Percentiles rank a stretch among this genome's conserved stretches.
Conservation (phyloP, 495 filamentous ascomycete genomes). For the Pseudomonodictys pantanalensis region DNA sequence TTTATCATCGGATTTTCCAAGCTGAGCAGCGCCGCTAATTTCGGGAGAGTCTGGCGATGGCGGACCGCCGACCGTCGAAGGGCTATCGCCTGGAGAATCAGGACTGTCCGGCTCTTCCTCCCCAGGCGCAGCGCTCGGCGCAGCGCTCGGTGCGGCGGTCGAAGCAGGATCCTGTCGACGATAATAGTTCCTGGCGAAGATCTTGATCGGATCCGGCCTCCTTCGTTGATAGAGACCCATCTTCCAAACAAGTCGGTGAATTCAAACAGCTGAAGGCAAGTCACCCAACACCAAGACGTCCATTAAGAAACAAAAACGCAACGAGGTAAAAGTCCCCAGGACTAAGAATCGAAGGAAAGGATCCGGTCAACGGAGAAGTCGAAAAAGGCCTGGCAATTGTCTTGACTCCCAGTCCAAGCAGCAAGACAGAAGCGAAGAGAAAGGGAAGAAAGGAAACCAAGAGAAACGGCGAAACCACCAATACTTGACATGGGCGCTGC, state of each 20-base stretch:
- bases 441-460: background rate
- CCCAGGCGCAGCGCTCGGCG: no score
- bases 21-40: no score
- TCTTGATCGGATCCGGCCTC: slow-evolving; percentile 12
- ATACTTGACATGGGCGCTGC: slow-evolving; percentile 6
- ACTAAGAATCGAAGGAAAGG: slow-evolving; percentile 5
- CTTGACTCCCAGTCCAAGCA: background rate
- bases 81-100: background rate
- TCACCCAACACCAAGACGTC: background rate
- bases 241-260: background rate
- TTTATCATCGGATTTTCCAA: background rate
- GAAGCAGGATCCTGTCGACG: slow-evolving; percentile 15
- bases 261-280: background rate
- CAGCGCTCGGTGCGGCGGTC: no score
- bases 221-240: slow-evolving; percentile 16
- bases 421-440: background rate
- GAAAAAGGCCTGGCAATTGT: background rate
- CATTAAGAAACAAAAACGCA: slow-evolving; percentile 1
- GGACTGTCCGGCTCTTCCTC: slow-evolving; percentile 9
- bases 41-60: slow-evolving; percentile 11
- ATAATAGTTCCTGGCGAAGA: slow-evolving; percentile 2
- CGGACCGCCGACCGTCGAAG: background rate
- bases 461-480: slow-evolving; percentile 13
- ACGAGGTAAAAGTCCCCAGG: slow-evolving; percentile 4
- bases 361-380: slow-evolving; percentile 22